Base-by-base conservation (phyloP, 2,329 filamentous ascomycete genomes). In the Colletotrichum sp. region DNA sequence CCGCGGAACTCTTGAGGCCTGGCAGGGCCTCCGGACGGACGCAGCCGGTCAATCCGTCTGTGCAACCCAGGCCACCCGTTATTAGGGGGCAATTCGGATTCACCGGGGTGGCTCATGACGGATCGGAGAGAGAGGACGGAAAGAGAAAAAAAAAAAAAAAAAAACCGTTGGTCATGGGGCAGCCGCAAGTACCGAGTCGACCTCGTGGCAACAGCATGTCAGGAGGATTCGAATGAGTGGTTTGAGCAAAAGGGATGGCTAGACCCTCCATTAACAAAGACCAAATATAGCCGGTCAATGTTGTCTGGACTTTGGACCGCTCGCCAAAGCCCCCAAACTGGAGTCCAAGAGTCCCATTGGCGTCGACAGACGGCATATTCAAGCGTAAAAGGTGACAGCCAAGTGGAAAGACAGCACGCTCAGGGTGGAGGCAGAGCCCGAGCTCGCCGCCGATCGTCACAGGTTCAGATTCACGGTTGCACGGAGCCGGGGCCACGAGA, bases 391-490 rank as follows among this genome's bases (percentile, higher is more conserved):
- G 48, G 48, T 68, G 66, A 36, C 52, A 58, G 24, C n/a, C n/a
- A 38, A 34, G 10, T 66, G 65, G 62, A 13, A 61, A 58, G 24
- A 26, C 15, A 73, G 24, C 43, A 32, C 30, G 26, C 26, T 65
- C 34, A 56, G 26, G 56, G 71, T 32, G 58, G 60, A 38, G 58
- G 61, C 36, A 26, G 58, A 56, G 71, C 38, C 69, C 69, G 30
- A 71, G 72, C 72, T 74, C 52, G 67, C 67, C n/a, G 61, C 48
- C 69, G 68, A 74, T 74, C 67, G 68, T 65, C 68, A 61, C 68
- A 61, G 34, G 36, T 64, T 71, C 71, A 66, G 72, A 74, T 74
- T 71, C 72, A 62, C 62, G 69, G 72, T 72, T 75, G 55, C 62
- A 62, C 36, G 72, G 69, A 72, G 65, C 61, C 61, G 61, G 61